Conservation (phyloP, 352 stramenopile species). For the Phytopythium kandeliae region DNA sequence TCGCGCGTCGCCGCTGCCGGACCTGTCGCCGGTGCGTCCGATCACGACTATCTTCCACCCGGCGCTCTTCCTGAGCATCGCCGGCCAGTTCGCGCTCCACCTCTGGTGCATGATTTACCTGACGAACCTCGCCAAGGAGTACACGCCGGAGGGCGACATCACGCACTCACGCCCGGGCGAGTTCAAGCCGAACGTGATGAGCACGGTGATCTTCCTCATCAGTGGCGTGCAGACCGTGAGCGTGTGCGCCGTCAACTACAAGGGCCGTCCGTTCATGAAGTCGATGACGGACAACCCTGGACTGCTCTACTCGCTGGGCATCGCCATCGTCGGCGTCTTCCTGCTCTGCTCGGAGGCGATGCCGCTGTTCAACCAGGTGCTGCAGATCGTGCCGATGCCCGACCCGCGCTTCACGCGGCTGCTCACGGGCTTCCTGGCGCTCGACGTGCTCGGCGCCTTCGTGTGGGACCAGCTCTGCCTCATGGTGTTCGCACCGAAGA, state of each 20-base stretch:
- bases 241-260: conserved; percentile 99
- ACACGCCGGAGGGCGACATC: conserved; percentile 79
- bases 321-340: conserved; percentile 86
- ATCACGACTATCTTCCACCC: conserved; percentile 95
- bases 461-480: conserved; percentile 84
- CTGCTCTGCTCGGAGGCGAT: conserved; percentile 90
- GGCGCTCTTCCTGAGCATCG: conserved; percentile 92
- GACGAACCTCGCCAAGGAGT: conserved; percentile 89
- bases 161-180: conserved; percentile 75
- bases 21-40: conserved; percentile 91
- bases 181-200: conserved; percentile 98
- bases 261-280: conserved; percentile 98
- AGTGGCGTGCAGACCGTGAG: conserved; percentile 94
- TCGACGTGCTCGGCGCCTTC: conserved; percentile 84
- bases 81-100: conserved; percentile 95
- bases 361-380: conserved; percentile 89
- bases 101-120: conserved; percentile 91
- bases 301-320: conserved; percentile 90
- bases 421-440: conserved; percentile 71
- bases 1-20: conserved; percentile 91
- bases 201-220: conserved; percentile 98
- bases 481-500: conserved; percentile 81
- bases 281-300: conserved; percentile 94
- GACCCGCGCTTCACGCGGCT: conserved; percentile 80
- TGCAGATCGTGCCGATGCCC: conserved; percentile 91